Evolutionary conservation across 2,329 filamentous ascomycete species (phyloP), one percentile per base, ranked within the genome.

Genomic region (Pseudocercospora fuligena): DNA sequence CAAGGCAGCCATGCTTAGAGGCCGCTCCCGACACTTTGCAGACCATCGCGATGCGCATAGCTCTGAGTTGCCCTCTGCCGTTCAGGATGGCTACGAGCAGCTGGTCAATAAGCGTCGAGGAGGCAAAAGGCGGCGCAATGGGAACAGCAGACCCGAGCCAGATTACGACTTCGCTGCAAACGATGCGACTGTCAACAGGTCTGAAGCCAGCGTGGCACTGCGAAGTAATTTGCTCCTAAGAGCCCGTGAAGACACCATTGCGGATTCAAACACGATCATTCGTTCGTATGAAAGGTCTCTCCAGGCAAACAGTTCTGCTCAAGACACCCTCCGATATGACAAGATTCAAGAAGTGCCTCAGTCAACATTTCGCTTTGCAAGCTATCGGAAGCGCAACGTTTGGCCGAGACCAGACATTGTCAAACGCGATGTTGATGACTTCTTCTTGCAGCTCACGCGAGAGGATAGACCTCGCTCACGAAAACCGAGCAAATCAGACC

Each of bases 61-160:
- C 12, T 54, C 70, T n/a, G 70, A 74, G n/a, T 59, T 76, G 64
- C 73, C 73, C 1, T 72, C 71, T n/a, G 65, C 70, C 6, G 73
- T 75, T n/a, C 72, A 74, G 31, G 62, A 62, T 25, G 73, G 69
- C n/a, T 74, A 75, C 65, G 70, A 61, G 53, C 64, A 69, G 51
- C 23, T 70, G 14, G 58, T 51, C 27, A 53, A 72, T 5, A 36
- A 58, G 31, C 33, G 12, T 16, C 56, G 25, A 19, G 27, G 8
- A 57, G 12, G 47, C 21, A 51, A 51, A 25, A 51, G 25, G 21
- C 47, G 25, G 47, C 25, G 47, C 47, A 51, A 51, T 16, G 40
- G 12, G 40, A 43, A 51, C n/a, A 51, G 21, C 47, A 51, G 47
- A 19, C 7, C 16, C 21, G 53, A 57, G 25, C 27, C 23, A 57